Evolutionary conservation across 2,329 filamentous ascomycete species (phyloP).

Genomic region (Penicillium sp.): DNA sequence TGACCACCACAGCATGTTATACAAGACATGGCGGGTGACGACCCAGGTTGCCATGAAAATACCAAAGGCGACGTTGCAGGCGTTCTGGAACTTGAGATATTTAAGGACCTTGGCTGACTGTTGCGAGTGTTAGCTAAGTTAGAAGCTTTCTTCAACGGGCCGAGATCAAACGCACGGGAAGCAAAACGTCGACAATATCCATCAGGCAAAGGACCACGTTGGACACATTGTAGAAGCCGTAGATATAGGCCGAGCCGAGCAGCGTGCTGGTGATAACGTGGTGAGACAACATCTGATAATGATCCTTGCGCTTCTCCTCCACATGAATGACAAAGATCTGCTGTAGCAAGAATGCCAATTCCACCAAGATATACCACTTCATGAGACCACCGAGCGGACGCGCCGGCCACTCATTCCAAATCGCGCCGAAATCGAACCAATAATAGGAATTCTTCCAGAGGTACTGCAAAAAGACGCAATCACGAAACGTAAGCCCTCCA

Average conservation of each 20-base stretch:
- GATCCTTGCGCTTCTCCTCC: conserved; percentile 90
- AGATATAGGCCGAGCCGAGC: conserved; percentile 80
- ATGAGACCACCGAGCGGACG: conserved; percentile 73
- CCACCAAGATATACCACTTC: conserved; percentile 88
- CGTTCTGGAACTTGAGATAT: conserved; percentile 74
- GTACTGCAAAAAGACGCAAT: conserved; percentile 59
- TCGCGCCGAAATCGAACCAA: conserved; percentile 72
- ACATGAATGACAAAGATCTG: conserved; percentile 94
- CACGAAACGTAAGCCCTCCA: conserved; percentile 11
- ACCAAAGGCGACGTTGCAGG: conserved; percentile 83
- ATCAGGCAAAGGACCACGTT: conserved; percentile 88
- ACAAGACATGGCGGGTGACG: conserved; percentile 77
- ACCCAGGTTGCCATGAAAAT: conserved; percentile 88
- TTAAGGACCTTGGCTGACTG: conserved; percentile 91
- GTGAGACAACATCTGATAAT: conserved; percentile 94
- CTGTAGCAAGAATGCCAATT: conserved; percentile 92
- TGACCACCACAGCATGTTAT: conserved; percentile 79
- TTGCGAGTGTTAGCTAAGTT: conserved; percentile 8
- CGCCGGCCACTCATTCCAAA: conserved; percentile 85
- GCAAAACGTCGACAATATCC: conserved; percentile 87
- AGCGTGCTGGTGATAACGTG: conserved; percentile 87
- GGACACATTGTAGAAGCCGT: conserved; percentile 83
- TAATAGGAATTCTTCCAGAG: conserved; percentile 77
- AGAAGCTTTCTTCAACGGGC: not conserved
- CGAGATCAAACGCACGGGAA: conserved; percentile 67